A percentile compares a stretch with the other conserved stretches of the same genome.
phyloP scores from a whole-genome alignment of 2,329 filamentous ascomycete species.

The Beauveria scarabaeidicola region DNA sequence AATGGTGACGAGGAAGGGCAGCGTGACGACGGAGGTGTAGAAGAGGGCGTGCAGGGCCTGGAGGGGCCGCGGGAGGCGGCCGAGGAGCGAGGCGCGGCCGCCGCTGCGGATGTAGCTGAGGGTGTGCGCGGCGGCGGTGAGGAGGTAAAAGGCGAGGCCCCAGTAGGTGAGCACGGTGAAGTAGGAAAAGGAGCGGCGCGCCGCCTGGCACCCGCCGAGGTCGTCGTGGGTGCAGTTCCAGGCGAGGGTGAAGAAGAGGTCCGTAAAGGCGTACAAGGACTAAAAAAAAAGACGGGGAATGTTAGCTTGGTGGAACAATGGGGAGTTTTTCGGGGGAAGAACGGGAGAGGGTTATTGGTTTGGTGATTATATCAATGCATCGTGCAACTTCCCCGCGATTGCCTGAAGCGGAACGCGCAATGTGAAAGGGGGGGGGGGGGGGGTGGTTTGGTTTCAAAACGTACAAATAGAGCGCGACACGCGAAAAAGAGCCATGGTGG shows the following conservation, averaged over 20 bases:
- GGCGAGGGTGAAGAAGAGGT: slow-evolving; percentile 60
- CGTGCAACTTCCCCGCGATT: too few relatives aligned
- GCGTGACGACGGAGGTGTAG: slow-evolving; percentile 55
- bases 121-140: slow-evolving; percentile 60
- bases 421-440: neutral
- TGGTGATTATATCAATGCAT: neutral
- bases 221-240: slow-evolving; percentile 49
- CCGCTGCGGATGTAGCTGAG: slow-evolving; percentile 49
- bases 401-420: too few relatives aligned
- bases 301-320: neutral
- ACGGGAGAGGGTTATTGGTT: too few relatives aligned
- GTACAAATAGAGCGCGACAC: slow-evolving; percentile 46
- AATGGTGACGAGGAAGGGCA: slow-evolving; percentile 60
- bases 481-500: slow-evolving; percentile 53
- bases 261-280: slow-evolving; percentile 60
- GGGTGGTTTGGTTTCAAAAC: slow-evolving; percentile 19
- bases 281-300: slow-evolving; percentile 16
- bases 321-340: too few relatives aligned
- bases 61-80: slow-evolving; percentile 50
- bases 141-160: slow-evolving; percentile 73
- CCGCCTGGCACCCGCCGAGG: slow-evolving; percentile 34
- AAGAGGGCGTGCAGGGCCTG: slow-evolving; percentile 57
- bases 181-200: slow-evolving; percentile 60
- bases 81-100: slow-evolving; percentile 41
- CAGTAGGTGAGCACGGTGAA: slow-evolving; percentile 79